Evolutionary conservation across 108 stramenopile species (phyloP).

Genomic region (Skeletonema grethae): DNA sequence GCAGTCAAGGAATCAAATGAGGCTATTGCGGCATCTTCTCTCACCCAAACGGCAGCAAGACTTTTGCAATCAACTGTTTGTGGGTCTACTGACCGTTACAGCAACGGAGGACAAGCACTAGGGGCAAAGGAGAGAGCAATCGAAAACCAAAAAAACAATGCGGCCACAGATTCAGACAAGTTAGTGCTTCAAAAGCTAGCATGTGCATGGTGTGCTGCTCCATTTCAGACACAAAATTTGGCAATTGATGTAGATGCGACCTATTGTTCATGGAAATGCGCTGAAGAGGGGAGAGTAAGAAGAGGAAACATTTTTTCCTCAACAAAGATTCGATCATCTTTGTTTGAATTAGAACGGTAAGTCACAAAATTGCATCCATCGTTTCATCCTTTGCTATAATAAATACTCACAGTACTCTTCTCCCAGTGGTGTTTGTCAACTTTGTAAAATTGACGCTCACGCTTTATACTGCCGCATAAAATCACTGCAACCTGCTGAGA

Average conservation of each 20-base stretch:
- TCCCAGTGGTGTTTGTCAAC: conserved; percentile 34
- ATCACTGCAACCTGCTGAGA: conserved; percentile 68
- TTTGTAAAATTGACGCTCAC: conserved; percentile 54
- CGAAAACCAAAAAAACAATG: conserved; percentile 44
- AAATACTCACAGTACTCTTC: background rate
- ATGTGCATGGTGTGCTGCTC: conserved; percentile 66
- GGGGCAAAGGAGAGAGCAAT: conserved; percentile 70
- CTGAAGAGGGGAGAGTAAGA: conserved; percentile 64
- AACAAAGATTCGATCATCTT: conserved; percentile 48
- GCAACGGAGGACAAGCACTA: conserved; percentile 11
- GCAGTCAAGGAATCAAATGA: conserved; percentile 49
- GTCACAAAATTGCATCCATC: background rate
- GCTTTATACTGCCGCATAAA: conserved; percentile 60
- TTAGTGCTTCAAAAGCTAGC: conserved; percentile 46
- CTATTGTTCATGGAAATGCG: conserved; percentile 65
- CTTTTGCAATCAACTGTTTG: conserved; percentile 24
- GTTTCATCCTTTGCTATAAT: background rate
- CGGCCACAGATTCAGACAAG: conserved; percentile 46
- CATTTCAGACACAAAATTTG: conserved; percentile 23
- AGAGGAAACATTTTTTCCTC: conserved; percentile 64
- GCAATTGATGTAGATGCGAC: conserved; percentile 40
- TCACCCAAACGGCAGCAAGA: conserved; percentile 41
- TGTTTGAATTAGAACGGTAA: conserved; percentile 68
- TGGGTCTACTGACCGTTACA: conserved; percentile 54
- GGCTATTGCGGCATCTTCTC: conserved; percentile 33